phyloP scores from a whole-genome alignment of 805 yeast species.

The Ogataea methanolica region DNA sequence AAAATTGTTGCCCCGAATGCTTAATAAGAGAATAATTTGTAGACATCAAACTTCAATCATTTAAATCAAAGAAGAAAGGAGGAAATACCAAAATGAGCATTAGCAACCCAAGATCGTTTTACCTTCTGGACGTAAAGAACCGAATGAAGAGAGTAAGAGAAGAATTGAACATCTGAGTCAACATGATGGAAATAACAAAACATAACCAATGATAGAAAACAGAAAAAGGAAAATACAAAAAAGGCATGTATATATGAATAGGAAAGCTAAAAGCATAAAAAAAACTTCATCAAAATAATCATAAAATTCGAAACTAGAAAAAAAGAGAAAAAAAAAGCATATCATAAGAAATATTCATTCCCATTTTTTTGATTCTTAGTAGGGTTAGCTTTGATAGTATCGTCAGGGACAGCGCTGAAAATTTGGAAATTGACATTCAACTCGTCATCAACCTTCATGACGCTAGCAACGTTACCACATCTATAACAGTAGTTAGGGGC shows the following conservation, averaged over 20 bases:
- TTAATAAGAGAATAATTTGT: no score
- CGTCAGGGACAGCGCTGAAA: conserved; percentile 93
- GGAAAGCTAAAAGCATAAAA: not conserved
- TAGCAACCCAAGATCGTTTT: no score
- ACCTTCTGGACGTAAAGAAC: no score
- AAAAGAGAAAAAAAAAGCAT: conserved; percentile 1
- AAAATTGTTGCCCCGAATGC: no score
- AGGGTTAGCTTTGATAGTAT: conserved; percentile 37
- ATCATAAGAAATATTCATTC: conserved; percentile 34
- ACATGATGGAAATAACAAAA: no score
- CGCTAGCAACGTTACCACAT: conserved; percentile 98
- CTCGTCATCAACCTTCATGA: conserved; percentile 90
- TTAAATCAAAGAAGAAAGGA: no score
- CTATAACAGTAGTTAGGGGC: conserved; percentile 97
- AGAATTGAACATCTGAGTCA: no score
- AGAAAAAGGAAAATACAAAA: not conserved
- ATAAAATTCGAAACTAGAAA: not conserved
- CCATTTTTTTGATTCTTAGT: conserved; percentile 31
- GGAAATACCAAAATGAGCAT: no score
- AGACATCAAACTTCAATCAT: no score
- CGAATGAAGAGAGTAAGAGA: no score
- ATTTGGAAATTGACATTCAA: conserved; percentile 87
- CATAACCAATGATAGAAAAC: no score
- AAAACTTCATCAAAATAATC: not conserved
- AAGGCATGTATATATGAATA: not conserved